phyloP scores from a whole-genome alignment of 2,329 filamentous ascomycete species.

The Diplodia corticola region DNA sequence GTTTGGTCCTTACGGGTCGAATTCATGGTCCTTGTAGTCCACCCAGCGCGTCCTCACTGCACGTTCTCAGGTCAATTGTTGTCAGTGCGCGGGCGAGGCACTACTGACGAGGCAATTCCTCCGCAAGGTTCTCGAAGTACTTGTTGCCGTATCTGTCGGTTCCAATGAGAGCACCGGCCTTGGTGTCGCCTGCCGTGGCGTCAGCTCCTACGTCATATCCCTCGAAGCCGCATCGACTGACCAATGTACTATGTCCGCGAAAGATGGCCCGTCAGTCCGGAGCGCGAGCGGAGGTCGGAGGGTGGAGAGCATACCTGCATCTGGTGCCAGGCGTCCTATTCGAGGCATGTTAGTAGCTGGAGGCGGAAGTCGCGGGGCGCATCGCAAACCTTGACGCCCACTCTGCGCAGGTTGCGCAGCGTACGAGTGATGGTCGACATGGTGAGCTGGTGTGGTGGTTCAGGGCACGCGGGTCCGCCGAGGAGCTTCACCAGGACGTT shows the following conservation, averaged over 20 bases:
- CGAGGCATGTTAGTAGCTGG: conserved; percentile 15
- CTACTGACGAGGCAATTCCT: conserved; percentile 82
- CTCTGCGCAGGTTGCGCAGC: conserved; percentile 78
- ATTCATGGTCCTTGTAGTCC: conserved; percentile 88
- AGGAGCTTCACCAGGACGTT: conserved; percentile 8
- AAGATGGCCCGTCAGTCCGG: conserved; percentile 12
- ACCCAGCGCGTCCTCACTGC: conserved; percentile 95
- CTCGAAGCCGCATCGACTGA: conserved; percentile 26
- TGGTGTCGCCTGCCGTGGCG: conserved; percentile 77
- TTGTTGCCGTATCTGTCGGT: conserved; percentile 94
- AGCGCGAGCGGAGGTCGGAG: conserved; percentile 10
- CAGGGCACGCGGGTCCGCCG: background rate
- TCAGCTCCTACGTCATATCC: conserved; percentile 31
- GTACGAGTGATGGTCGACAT: conserved; percentile 95
- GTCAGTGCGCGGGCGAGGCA: background rate
- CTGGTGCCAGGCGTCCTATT: conserved; percentile 85
- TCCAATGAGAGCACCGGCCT: conserved; percentile 82
- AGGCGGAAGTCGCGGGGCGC: conserved; percentile 34
- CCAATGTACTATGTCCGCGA: conserved; percentile 40
- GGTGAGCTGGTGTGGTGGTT: conserved; percentile 38
- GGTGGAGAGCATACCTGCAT: conserved; percentile 70
- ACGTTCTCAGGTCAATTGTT: conserved; percentile 24
- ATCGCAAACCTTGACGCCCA: conserved; percentile 76
- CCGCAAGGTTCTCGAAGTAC: conserved; percentile 86
- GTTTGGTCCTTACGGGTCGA: conserved; percentile 65